Base-by-base conservation (phyloP, 1,284 basidiomycete genomes). In the Cutaneotrichosporon sp. region DNA sequence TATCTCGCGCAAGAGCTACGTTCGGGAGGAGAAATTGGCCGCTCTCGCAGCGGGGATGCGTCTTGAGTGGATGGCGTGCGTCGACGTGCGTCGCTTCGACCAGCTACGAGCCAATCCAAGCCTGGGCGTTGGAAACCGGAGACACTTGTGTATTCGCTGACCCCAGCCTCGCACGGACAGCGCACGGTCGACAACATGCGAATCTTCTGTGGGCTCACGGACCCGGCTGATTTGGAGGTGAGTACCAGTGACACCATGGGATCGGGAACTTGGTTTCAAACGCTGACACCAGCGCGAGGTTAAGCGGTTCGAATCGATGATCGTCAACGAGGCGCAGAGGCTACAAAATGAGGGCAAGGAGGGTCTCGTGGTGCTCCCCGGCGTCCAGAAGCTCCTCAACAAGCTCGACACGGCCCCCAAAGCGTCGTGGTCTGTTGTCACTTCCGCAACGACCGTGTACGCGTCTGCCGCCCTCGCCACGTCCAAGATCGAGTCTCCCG, bases 341-440 rank as follows among this genome's bases (percentile, higher is more conserved):
- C 59, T 75, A 19, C 64, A 71, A 51, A 59, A 52, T 1, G 61
- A 62, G 51, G 74, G 74, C 25, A 67, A 72, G 57, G 57, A 55
- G 10, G 74, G 74, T 3, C 59, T 76, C 41, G 57, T 68, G 42
- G 64, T 72, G 22, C 59, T 76, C 8, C 73, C 74, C 10, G 72
- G 72, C 11, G 73, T 74, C 1, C 33, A 60, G 27, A 55, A 60
- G 12, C 49, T 75, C 24, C 59, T 75, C 32, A 58, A 54, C 17
- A 57, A 57, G 38, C 75, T 47, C 84, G 84, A 85, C 81, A 82
- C 3, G 80, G 86, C 61, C 82, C 83, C 33, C 83, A 84, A 55
- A 81, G 86, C 22, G 81, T 82, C 49, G 74, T 83, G 87, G 86
- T 86, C 84, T 5, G 86, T 89, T 60, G 86, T 87, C 27, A 89